Evolutionary conservation across 2,329 filamentous ascomycete species (phyloP), one percentile per base, ranked within the genome.

Genomic region (Diaporthe ilicicola): DNA sequence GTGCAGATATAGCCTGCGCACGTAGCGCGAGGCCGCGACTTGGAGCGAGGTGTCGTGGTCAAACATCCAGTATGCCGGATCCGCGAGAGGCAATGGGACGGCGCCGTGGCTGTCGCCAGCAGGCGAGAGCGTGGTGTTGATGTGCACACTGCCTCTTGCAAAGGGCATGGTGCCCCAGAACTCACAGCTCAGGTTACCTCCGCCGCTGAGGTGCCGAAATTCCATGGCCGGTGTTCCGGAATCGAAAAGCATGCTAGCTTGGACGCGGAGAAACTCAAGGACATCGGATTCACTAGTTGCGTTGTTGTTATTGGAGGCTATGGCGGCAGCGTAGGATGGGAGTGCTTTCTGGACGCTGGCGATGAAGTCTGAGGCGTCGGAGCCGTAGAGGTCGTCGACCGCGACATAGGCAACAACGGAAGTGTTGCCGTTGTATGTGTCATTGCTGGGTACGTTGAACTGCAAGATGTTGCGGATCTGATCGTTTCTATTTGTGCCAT

Each of bases 221-320:
- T 80, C 78, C 1, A 78, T 79, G 59, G 77, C 77, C 0, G 77
- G 77, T 4, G 79, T 77, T 37, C 78, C 79, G 42, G 80, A 79
- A 62, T 79, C 78, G n/a, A 78, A 76, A 1, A 76, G 80, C 51
- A 77, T 76, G 55, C 70, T 79, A 17, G 61, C 73, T 27, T 68
- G 66, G 27, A 46, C 53, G n/a, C 24, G 29, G 46, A 66, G 50
- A 8, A 66, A n/a, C 6, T 48, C 10, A 12, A 37, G 27, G 48
- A 66, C 22, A 22, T 37, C 62, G n/a, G 37, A 15, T 4, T 48
- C 62, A n/a, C 46, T 32, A 10, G 62, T 24, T 32, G 62, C 62
- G 34, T 51, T 51, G 34, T 42, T 66, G 34, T 66, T 66, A n/a
- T 48, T 9, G 10, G 62, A 32, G 48, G 62, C 62, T 48, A 66